phyloP scores from a whole-genome alignment of 2,329 filamentous ascomycete genomes.

The Penicillium sp. region DNA sequence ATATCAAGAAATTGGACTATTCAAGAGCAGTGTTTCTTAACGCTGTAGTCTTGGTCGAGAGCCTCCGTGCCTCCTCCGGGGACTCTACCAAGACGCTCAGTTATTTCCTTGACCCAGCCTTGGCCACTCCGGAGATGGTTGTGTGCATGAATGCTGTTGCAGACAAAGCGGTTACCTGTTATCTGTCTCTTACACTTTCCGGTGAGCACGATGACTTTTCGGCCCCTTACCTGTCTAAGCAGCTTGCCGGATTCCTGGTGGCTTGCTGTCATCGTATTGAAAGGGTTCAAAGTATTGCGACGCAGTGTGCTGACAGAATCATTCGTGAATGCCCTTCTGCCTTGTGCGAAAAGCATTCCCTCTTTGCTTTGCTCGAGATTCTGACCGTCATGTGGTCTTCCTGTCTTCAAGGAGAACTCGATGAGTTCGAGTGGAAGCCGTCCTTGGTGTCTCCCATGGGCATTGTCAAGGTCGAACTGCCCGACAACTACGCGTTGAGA shows the following conservation, averaged over 20 bases:
- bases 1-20: slow-evolving; percentile 82
- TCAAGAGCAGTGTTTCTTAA: slow-evolving; percentile 90
- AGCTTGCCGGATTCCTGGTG: slow-evolving; percentile 81
- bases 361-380: slow-evolving; percentile 90
- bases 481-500: slow-evolving; percentile 84
- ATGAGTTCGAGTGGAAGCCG: slow-evolving; percentile 85
- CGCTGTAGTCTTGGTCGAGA: slow-evolving; percentile 85
- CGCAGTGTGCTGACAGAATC: slow-evolving; percentile 79
- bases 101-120: slow-evolving; percentile 93
- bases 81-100: slow-evolving; percentile 86
- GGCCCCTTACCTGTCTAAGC: slow-evolving; percentile 84
- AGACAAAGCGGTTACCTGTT: slow-evolving; percentile 72
- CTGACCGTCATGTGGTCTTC: slow-evolving; percentile 93
- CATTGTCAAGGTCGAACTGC: slow-evolving; percentile 82
- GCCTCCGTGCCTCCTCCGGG: slow-evolving; percentile 77
- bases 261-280: slow-evolving; percentile 92
- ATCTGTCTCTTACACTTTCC: slow-evolving; percentile 71
- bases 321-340: slow-evolving; percentile 82
- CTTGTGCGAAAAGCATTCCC: slow-evolving; percentile 81
- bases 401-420: slow-evolving; percentile 90
- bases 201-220: slow-evolving; percentile 76
- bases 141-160: slow-evolving; percentile 64
- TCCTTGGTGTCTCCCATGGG: slow-evolving; percentile 75
- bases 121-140: slow-evolving; percentile 60
- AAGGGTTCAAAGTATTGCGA: slow-evolving; percentile 84